Evolutionary conservation across 2,329 filamentous ascomycete genomes (phyloP), one percentile per base, ranked within the genome.

Genomic region (Plectosphaerella cucumerina): DNA sequence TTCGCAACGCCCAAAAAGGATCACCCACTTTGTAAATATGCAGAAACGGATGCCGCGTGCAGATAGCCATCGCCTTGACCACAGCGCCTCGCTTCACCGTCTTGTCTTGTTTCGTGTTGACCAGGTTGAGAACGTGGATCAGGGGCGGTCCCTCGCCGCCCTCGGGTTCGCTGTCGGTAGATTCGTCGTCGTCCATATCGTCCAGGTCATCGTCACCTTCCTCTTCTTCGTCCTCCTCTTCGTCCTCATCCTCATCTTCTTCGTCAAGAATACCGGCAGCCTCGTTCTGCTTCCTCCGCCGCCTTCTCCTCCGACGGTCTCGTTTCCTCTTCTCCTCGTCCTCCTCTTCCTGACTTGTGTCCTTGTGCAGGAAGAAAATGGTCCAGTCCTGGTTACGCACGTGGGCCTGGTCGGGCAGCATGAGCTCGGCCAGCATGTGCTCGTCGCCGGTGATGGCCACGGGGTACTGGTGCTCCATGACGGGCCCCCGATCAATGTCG

Each of bases 401-500:
- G 71, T 99, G 94, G 20, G 93, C 91, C 70, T 97, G 93, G 69
- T 99, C 94, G 0, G 94, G 94, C 66, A 99, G 75, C 94, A 99
- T 99, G 63, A 99, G 82, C 74, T 99, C 94, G 6, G 94, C 94
- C 64, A 99, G 73, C 92, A 97, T 97, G 63, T 96, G 88, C 73
- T 99, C 94, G 66, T 99, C 93, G 31, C 94, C 93, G 47, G 91
- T 97, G 56, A 99, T 97, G 47, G 93, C 86, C 41, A 90, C 86
- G 0, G 94, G 94, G 65, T 93, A 99, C 66, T 99, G 94, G 66
- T 99, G 92, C 66, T 99, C 94, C 94, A 99, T 97, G 60, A 97
- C 85, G 44, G 93, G 93, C 3, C 94, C 94, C 49, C 90, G 85
- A 68, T 97, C 93, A 62, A 97, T 96, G 69, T 97, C 91, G 70